These are phyloP conservation scores for Curvularia eragrostidis DNA, from an alignment of 2,329 filamentous ascomycete species.

Conservation along the genomic window DNA sequence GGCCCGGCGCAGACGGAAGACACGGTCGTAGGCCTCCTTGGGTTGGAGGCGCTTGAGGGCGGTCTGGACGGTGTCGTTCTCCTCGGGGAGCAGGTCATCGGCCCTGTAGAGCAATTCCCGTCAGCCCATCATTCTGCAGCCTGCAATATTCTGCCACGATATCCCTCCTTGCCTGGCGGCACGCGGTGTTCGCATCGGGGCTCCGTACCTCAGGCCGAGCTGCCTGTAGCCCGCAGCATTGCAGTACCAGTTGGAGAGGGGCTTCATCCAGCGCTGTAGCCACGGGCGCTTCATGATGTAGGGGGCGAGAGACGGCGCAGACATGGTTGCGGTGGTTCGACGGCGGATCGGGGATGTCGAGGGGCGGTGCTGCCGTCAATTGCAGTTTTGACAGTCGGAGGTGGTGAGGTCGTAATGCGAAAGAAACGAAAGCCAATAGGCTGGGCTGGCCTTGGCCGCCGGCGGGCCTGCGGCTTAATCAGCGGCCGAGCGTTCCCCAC, in stretches of 20 bases:
- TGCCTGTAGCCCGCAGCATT: constrained; percentile 91
- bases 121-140: constrained; percentile 39
- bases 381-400: constrained; percentile 28
- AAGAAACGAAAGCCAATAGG: constrained; percentile 29
- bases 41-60: constrained; percentile 89
- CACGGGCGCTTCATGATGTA: constrained; percentile 85
- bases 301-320: constrained; percentile 73
- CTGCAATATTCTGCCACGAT: background rate
- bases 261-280: constrained; percentile 79
- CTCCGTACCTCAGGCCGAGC: constrained; percentile 81
- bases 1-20: constrained; percentile 95
- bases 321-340: constrained; percentile 61
- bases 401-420: constrained; percentile 30
- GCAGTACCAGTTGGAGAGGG: constrained; percentile 86
- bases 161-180: background rate
- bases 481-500: constrained; percentile 17
- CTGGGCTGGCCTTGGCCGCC: constrained; percentile 22
- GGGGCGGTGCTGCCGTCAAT: constrained; percentile 38
- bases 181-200: constrained; percentile 3
- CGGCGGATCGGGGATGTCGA: constrained; percentile 27
- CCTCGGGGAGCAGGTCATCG: constrained; percentile 95
- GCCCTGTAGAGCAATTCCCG: constrained; percentile 63
- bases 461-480: constrained; percentile 18
- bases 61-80: constrained; percentile 83
- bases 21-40: constrained; percentile 93